phyloP scores from a whole-genome alignment of 2,329 filamentous ascomycete genomes.

The Stagonosporopsis tanaceti region DNA sequence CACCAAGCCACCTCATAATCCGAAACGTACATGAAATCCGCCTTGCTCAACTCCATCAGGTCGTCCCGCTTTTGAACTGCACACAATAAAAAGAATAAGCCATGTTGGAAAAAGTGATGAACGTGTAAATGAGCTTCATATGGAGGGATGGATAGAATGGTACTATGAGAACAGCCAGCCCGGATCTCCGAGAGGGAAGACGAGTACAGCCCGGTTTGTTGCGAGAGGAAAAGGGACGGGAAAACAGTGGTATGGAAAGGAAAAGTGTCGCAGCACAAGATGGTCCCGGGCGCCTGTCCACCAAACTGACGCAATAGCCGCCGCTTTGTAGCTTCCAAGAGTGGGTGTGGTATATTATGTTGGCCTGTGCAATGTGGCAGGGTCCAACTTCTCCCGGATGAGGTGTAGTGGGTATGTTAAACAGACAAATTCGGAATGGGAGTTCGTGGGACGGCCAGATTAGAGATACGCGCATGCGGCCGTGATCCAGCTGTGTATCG shows the following conservation, averaged over 20 bases:
- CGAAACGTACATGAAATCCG: conserved; percentile 33
- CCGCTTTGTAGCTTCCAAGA: conserved; percentile 35
- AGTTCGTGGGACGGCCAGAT: conserved; percentile 27
- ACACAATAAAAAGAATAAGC: conserved; percentile 21
- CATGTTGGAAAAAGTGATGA: conserved; percentile 19
- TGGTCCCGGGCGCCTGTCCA: conserved; percentile 45
- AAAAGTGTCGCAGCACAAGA: conserved; percentile 36
- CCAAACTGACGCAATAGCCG: conserved; percentile 35
- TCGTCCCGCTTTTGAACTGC: conserved; percentile 20
- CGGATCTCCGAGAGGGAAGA: conserved; percentile 23
- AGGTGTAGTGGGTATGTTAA: conserved; percentile 42
- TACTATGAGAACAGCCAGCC: conserved; percentile 40
- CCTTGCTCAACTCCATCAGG: conserved; percentile 19
- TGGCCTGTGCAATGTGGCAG: conserved; percentile 33
- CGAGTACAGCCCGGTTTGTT: conserved; percentile 29
- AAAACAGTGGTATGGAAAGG: conserved; percentile 46
- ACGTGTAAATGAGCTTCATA: conserved; percentile 22
- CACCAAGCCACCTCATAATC: conserved; percentile 23
- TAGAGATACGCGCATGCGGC: conserved; percentile 39
- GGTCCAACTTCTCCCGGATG: conserved; percentile 32
- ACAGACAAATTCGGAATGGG: conserved; percentile 28
- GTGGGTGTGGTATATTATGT: conserved; percentile 43
- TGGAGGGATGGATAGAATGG: conserved; percentile 26
- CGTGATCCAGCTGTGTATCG: conserved; percentile 42
- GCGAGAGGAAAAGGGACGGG: conserved; percentile 30